Evolutionary conservation across 495 filamentous ascomycete genomes (phyloP).

Genomic region (Hypomontagnella monticulosa): DNA sequence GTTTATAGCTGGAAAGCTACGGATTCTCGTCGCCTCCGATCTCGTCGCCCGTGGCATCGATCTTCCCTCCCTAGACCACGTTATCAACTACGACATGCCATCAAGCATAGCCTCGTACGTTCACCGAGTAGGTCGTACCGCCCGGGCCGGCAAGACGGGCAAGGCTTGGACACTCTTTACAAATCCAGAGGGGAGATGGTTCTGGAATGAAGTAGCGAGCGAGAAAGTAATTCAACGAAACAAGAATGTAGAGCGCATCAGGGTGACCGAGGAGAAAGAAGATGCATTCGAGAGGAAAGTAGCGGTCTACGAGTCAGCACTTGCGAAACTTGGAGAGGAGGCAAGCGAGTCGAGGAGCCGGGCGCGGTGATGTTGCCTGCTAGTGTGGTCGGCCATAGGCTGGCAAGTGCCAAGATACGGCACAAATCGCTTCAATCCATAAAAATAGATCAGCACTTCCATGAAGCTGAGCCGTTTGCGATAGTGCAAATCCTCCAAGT

Average conservation of each 20-base stretch:
- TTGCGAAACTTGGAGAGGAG: conserved; percentile 62
- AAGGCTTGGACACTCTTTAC: conserved; percentile 85
- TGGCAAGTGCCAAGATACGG: too few species aligned
- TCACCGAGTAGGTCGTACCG: conserved; percentile 92
- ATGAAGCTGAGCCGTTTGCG: too few species aligned
- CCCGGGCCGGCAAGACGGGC: conserved; percentile 79
- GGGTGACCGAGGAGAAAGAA: conserved; percentile 62
- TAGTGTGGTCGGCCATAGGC: too few species aligned
- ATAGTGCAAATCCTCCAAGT: too few species aligned
- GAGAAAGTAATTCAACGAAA: conserved; percentile 46
- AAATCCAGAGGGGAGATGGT: conserved; percentile 83
- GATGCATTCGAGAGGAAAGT: conserved; percentile 63
- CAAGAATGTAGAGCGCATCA: conserved; percentile 51
- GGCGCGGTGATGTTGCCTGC: neutral
- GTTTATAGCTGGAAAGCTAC: conserved; percentile 70
- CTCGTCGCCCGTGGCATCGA: conserved; percentile 94
- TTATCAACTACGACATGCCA: conserved; percentile 95
- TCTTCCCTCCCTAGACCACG: conserved; percentile 77
- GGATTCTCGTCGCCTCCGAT: conserved; percentile 87
- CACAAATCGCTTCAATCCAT: too few species aligned
- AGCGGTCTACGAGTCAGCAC: conserved; percentile 67
- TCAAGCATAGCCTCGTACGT: conserved; percentile 82
- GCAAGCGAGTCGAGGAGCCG: conserved; percentile 41
- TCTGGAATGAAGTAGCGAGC: conserved; percentile 78
- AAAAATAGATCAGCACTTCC: too few species aligned